These are phyloP conservation scores for Quambalaria eucalypti DNA, from an alignment of 1,284 basidiomycete genomes.

Conservation along the genomic window DNA sequence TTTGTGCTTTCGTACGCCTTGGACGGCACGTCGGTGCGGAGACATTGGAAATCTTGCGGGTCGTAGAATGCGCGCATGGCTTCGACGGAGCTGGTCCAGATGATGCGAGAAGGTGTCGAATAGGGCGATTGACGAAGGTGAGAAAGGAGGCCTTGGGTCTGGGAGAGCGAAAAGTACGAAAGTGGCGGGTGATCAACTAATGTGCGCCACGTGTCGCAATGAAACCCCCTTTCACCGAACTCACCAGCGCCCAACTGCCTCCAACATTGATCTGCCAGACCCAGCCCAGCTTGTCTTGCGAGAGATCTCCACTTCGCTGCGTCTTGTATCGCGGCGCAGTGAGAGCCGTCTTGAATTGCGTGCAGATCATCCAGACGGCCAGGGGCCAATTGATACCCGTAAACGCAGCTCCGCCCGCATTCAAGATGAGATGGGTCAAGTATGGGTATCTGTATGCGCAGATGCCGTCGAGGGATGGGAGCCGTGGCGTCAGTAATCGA, in stretches of 20 bases:
- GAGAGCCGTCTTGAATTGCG: constrained; percentile 37
- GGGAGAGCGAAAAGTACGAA: neutral
- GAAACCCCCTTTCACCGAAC: neutral
- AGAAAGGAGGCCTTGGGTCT: constrained; percentile 26
- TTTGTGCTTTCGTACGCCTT: constrained; percentile 45
- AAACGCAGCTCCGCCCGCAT: constrained; percentile 44
- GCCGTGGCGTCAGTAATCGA: neutral
- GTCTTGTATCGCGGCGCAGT: constrained; percentile 43
- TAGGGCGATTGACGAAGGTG: constrained; percentile 35
- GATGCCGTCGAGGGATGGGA: constrained; percentile 2
- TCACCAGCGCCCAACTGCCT: constrained; percentile 42
- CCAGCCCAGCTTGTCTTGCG: constrained; percentile 44
- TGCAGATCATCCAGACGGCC: constrained; percentile 37
- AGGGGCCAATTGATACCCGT: constrained; percentile 39
- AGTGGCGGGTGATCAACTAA: neutral
- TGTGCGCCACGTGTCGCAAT: neutral
- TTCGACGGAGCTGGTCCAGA: constrained; percentile 47
- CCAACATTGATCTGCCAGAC: constrained; percentile 47
- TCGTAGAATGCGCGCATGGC: constrained; percentile 37
- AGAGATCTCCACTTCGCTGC: constrained; percentile 41
- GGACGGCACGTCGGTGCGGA: constrained; percentile 20
- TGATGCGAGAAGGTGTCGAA: constrained; percentile 31
- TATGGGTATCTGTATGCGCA: constrained; percentile 21
- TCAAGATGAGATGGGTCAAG: constrained; percentile 45
- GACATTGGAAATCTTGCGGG: constrained; percentile 39